Conservation (phyloP, 371 early-diverging fungal genomes). For the Apophysomyces variabilis region DNA sequence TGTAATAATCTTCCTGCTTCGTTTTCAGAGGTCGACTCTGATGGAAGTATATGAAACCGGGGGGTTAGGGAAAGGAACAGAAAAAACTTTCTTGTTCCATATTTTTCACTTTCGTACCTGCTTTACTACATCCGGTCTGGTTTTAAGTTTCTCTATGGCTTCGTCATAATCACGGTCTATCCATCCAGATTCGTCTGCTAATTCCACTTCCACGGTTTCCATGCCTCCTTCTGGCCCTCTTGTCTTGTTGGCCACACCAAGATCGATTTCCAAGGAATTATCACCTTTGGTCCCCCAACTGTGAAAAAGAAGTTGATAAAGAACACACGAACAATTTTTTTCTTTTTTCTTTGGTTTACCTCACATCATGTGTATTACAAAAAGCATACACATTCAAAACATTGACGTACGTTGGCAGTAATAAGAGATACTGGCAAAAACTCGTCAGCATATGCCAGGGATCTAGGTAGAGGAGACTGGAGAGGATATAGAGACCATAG, state of each 20-base stretch:
- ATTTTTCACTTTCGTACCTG: conserved; percentile 24
- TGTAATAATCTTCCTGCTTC: conserved; percentile 87
- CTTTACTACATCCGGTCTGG: conserved; percentile 45
- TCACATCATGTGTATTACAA: conserved; percentile 88
- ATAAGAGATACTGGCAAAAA: conserved; percentile 83
- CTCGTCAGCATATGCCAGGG: conserved; percentile 95
- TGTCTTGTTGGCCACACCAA: conserved; percentile 54
- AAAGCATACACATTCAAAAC: conserved; percentile 92
- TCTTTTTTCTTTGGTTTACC: conserved; percentile 33
- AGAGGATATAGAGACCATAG: conserved; percentile 84
- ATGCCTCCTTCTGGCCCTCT: conserved; percentile 38
- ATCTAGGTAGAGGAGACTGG: conserved; percentile 81
- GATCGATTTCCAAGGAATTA: conserved; percentile 52
- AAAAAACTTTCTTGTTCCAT: not conserved
- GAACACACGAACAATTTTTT: not conserved
- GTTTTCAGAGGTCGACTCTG: conserved; percentile 75
- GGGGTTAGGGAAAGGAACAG: no score
- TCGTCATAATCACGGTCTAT: conserved; percentile 76
- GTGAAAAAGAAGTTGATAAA: conserved; percentile 5
- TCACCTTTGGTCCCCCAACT: conserved; percentile 97
- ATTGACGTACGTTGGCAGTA: conserved; percentile 88
- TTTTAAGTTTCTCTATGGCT: conserved; percentile 59
- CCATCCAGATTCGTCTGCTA: conserved; percentile 69
- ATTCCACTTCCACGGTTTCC: conserved; percentile 69
- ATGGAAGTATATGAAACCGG: no score